Evolutionary conservation across 169 alveolate species (phyloP).

Genomic region (Plasmodium relictum): DNA sequence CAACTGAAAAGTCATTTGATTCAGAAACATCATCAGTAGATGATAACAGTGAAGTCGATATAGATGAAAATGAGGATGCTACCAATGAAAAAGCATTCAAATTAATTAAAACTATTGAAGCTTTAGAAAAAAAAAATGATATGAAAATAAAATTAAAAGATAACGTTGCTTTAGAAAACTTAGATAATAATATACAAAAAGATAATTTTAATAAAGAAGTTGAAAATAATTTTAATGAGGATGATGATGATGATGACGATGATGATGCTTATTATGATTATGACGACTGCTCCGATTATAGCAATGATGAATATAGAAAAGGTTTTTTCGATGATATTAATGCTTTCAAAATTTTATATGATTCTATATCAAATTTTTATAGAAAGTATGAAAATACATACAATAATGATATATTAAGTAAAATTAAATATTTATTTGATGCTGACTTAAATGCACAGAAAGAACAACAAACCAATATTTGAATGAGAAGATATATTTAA

Average conservation of each 20-base stretch:
- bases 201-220: constrained; percentile 3
- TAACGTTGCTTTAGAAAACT: constrained; percentile 26
- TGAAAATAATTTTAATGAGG: constrained; percentile 1
- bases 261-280: constrained; percentile 43
- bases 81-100: constrained; percentile 71
- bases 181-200: constrained; percentile 6
- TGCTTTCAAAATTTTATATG: constrained; percentile 50
- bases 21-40: constrained; percentile 59
- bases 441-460: constrained; percentile 45
- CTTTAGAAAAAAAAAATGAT: constrained; percentile 73
- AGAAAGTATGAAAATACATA: constrained; percentile 40
- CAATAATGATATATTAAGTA: constrained; percentile 27
- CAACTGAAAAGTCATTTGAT: constrained; percentile 49
- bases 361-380: constrained; percentile 40
- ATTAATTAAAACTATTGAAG: constrained; percentile 72
- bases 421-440: constrained; percentile 62
- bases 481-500: constrained; percentile 11
- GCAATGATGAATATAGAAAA: constrained; percentile 65
- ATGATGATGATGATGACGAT: constrained; percentile 65
- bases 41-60: constrained; percentile 67
- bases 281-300: constrained; percentile 66
- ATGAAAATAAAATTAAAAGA: constrained; percentile 53
- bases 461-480: constrained; percentile 4
- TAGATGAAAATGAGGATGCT: constrained; percentile 76
- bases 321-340: constrained; percentile 72